Evolutionary conservation across 331 rosid genomes (phyloP).

Genomic region (Prunus yedoensis): DNA sequence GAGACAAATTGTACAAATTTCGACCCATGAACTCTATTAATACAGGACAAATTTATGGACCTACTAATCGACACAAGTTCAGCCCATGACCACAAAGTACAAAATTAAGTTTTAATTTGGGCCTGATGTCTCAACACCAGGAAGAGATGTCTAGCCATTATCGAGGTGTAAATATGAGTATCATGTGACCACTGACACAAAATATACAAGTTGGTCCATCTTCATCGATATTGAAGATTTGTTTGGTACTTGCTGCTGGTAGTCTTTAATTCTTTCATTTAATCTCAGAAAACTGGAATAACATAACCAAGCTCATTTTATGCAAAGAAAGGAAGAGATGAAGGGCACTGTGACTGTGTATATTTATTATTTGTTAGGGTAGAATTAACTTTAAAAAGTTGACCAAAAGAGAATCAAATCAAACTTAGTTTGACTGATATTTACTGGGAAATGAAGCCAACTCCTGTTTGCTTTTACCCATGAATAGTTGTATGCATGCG

Average conservation of each 20-base stretch:
- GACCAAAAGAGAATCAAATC: conserved; percentile 12
- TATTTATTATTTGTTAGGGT: not conserved
- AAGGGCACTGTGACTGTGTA: not conserved
- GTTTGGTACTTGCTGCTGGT: not conserved
- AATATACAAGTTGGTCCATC: not conserved
- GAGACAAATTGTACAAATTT: too few species aligned
- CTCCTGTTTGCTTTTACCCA: conserved; percentile 15
- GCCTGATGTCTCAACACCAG: not conserved
- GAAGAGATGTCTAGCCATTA: not conserved
- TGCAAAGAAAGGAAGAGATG: not conserved
- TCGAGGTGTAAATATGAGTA: conserved; percentile 4
- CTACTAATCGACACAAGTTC: not conserved
- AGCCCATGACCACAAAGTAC: not conserved
- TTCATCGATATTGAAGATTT: not conserved
- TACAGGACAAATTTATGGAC: not conserved
- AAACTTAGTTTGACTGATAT: conserved; percentile 24
- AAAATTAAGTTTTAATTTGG: not conserved
- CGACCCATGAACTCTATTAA: not conserved
- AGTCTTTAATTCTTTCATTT: not conserved
- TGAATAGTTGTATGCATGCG: conserved; percentile 6
- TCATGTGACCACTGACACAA: conserved; percentile 11
- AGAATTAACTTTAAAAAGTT: not conserved
- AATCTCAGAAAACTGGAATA: not conserved
- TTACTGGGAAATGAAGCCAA: conserved; percentile 30
- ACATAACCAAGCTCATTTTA: not conserved